Evolutionary conservation across 139 green algal genomes (phyloP).

Genomic region (Chlamydomonas sphaeroides): DNA sequence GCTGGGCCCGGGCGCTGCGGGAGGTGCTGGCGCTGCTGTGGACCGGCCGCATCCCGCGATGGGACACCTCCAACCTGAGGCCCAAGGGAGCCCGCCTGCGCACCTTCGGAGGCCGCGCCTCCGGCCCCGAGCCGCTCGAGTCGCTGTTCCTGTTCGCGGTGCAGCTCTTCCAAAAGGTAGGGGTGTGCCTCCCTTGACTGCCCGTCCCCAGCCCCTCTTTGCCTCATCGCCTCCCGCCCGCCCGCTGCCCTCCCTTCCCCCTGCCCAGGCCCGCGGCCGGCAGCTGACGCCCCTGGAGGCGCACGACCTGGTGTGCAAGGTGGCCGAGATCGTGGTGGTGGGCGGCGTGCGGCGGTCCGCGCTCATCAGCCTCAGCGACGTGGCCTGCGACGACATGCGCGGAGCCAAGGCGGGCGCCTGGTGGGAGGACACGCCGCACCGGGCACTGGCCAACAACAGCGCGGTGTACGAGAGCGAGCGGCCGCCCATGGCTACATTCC

Average conservation of each 20-base stretch:
- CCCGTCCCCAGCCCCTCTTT: no score
- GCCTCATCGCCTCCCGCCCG: no score
- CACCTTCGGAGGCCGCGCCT: constrained; percentile 59
- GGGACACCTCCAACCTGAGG: constrained; percentile 51
- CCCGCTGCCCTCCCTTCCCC: no score
- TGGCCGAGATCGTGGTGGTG: no score
- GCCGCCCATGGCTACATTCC: constrained; percentile 44
- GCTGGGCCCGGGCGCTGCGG: constrained; percentile 50
- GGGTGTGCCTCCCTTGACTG: no score
- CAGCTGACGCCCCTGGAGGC: constrained; percentile 53
- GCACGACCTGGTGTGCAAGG: constrained; percentile 63
- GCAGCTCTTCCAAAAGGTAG: constrained; percentile 42
- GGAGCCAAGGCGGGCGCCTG: constrained; percentile 52
- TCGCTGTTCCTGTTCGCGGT: constrained; percentile 57
- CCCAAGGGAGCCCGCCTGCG: constrained; percentile 55
- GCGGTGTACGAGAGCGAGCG: constrained; percentile 49
- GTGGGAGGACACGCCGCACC: constrained; percentile 49
- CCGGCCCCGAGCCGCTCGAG: constrained; percentile 55
- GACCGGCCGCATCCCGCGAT: constrained; percentile 48
- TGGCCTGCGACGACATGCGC: constrained; percentile 45
- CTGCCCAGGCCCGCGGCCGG: constrained; percentile 39
- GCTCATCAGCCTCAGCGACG: constrained; percentile 51
- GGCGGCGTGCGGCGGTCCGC: constrained; percentile 41
- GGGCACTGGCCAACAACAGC: constrained; percentile 60
- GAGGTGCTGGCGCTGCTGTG: constrained; percentile 57